Evolutionary conservation across 2,329 filamentous ascomycete genomes (phyloP).

Genomic region (Nemania sp.): DNA sequence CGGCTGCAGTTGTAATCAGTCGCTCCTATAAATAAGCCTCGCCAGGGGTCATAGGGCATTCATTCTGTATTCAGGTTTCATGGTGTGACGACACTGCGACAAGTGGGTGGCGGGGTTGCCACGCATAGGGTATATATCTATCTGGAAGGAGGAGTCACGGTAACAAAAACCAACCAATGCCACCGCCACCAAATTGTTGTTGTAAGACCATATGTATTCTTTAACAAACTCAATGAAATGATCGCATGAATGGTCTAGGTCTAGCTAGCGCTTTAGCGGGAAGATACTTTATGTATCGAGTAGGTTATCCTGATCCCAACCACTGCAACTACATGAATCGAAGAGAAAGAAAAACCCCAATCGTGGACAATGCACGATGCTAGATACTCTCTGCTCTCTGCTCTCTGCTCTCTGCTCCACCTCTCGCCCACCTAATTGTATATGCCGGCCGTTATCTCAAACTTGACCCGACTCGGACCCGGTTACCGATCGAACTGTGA

Average conservation of each 20-base stretch:
- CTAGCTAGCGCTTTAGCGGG: neutral
- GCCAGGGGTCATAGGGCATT: neutral
- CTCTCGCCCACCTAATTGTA: too few species aligned
- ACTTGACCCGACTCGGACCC: neutral
- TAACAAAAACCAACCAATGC: neutral
- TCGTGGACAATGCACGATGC: too few species aligned
- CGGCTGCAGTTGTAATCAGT: conserved; percentile 59
- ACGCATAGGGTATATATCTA: neutral
- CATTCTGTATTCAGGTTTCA: neutral
- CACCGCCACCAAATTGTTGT: neutral
- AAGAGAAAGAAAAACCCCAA: too few species aligned
- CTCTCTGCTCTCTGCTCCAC: too few species aligned
- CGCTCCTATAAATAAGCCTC: neutral
- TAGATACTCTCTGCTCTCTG: too few species aligned
- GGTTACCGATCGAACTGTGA: neutral
- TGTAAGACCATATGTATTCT: neutral
- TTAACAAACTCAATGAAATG: neutral
- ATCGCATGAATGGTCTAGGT: neutral
- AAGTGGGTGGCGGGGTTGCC: neutral
- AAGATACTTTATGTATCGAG: neutral
- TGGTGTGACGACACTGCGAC: neutral
- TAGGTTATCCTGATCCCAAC: neutral
- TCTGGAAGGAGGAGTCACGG: neutral
- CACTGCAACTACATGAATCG: too few species aligned
- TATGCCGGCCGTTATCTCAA: neutral